Base-by-base conservation (phyloP, 176 grass and related monocot species). In the Cenchrus americanus region DNA sequence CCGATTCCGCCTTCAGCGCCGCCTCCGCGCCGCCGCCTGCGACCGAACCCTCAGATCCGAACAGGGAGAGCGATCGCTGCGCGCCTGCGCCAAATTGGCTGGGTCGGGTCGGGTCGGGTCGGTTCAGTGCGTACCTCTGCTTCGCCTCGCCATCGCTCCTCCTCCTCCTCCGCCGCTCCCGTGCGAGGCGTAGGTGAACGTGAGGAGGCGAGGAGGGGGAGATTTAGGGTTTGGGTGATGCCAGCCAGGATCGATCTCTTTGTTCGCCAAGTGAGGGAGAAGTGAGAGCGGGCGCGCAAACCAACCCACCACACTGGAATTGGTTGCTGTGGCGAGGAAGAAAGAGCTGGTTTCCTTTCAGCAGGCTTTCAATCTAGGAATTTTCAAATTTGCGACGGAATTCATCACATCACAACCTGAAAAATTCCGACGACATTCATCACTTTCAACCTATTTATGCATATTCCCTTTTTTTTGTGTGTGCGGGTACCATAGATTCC, bases 111-210 rank as follows among this genome's bases (percentile, higher is more conserved):
- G 58, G 4, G 0, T 62, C 34, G 34, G 34, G 48, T 21, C 50
- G 23, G 46, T 44, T 8, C 13, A 22, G 63, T 22, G 11, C 71
- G 32, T 89, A 83, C 94, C 94, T 92, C 88, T 89, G 83, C 52
- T 21, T 49, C 87, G 85, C 81, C 85, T 82, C 67, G 60, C 74
- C 88, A 90, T 83, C 40, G 40, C 55, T 43, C 21, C 24, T 8
- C 75, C 50, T 8, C 49, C 76, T 1, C 68, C 12, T 1, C 0
- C 42, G 5, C 54, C 69, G 5, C 21, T 21, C 47, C 68, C 7
- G 41, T 0, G 71, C 42, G n/a, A 1, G 26, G 53, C 2, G 48
- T 4, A 37, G 34, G 34, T 37, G 34, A 37, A 37, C 3, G 71
- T 24, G n/a, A 1, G 26, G 53, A 37, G 34, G 71, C 42, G n/a